These are phyloP conservation scores for Mrakiaceae sp. DNA, from an alignment of 1,284 basidiomycete genomes.

Conservation along the genomic window DNA sequence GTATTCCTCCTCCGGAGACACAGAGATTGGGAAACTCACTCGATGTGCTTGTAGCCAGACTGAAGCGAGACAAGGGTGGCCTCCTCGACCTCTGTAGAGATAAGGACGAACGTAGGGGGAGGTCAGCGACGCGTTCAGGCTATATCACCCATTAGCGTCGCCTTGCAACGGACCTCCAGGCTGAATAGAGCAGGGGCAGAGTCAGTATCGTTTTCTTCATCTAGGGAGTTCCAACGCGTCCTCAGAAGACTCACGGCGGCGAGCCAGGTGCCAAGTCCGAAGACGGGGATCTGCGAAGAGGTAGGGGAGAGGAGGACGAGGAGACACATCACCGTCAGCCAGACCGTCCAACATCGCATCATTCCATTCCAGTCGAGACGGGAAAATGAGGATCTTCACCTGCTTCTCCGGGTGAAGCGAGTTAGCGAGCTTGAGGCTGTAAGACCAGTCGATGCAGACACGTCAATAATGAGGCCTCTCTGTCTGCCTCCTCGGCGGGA, in stretches of 20 bases:
- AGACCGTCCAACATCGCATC: neutral
- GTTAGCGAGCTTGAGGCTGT: constrained; percentile 42
- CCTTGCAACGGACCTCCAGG: constrained; percentile 1
- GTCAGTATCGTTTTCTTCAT: neutral
- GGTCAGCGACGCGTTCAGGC: constrained; percentile 4
- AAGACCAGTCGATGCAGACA: too few relatives aligned
- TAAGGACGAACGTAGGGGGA: neutral
- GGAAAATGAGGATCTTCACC: constrained; percentile 4
- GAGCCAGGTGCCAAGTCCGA: constrained; percentile 19
- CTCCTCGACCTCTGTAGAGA: constrained; percentile 17
- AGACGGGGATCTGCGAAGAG: constrained; percentile 13
- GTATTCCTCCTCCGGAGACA: neutral
- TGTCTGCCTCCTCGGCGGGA: too few relatives aligned
- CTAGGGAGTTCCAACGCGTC: neutral
- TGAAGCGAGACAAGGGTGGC: constrained; percentile 16
- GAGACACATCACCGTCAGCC: neutral
- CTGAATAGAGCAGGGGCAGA: neutral
- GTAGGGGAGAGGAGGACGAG: neutral
- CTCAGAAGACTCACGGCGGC: neutral
- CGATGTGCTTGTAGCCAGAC: constrained; percentile 17
- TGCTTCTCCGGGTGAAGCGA: constrained; percentile 4
- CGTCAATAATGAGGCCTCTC: too few relatives aligned
- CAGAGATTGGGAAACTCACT: neutral
- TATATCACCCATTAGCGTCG: neutral
- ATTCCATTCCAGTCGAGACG: neutral